These are phyloP conservation scores for Tephrocybe sp. DNA, from an alignment of 768 basidiomycete genomes.

Conservation along the genomic window DNA sequence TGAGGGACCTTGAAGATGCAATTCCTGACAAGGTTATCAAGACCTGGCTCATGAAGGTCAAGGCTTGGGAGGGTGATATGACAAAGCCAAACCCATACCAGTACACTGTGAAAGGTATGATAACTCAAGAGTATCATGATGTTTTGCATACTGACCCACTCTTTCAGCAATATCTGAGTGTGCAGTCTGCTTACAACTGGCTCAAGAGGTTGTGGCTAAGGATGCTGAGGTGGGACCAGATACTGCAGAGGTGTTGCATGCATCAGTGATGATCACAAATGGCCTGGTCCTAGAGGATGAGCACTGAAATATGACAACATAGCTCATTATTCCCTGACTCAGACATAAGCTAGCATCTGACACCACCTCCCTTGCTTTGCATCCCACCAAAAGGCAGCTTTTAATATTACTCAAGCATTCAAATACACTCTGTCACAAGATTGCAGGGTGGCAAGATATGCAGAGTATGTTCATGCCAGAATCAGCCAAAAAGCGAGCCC, in stretches of 20 bases:
- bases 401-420: not conserved
- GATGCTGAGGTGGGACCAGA: not conserved
- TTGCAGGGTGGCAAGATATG: not conserved
- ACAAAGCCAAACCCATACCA: not conserved
- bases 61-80: not conserved
- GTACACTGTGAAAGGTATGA: not conserved
- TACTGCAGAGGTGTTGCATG: not conserved
- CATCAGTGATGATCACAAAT: constrained; percentile 7
- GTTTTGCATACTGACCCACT: not conserved
- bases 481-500: not conserved
- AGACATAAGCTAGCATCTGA: constrained; percentile 2
- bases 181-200: not conserved
- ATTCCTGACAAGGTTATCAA: not conserved
- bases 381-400: constrained; percentile 3
- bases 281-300: constrained; percentile 1
- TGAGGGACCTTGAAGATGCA: not conserved
- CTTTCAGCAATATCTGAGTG: not conserved
- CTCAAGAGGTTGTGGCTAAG: not conserved
- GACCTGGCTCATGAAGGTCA: not conserved
- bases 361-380: not conserved
- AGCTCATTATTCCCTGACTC: not conserved
- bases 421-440: not conserved
- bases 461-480: not conserved
- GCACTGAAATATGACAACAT: not conserved
- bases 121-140: not conserved